Evolutionary conservation across 352 stramenopile species (phyloP), one percentile per base, ranked within the genome.

Genomic region (Globisporangium cylindrosporum): DNA sequence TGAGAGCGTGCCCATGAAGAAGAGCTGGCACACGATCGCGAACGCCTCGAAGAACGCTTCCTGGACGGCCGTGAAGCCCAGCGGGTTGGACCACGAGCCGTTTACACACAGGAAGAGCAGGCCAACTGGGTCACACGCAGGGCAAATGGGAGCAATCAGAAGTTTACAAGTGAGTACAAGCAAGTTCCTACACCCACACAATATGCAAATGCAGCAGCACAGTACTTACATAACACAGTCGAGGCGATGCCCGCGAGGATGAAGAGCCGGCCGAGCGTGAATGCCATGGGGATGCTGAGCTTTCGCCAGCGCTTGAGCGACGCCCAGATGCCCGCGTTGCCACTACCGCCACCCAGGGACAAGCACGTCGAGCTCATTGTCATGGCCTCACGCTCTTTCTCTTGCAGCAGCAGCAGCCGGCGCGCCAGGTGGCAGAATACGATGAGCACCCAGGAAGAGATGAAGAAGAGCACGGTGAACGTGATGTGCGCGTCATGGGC

Each of bases 1-100:
- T 4, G 84, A 91, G 1, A 93, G 66, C 58, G 88, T 96, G 14
- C 88, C 88, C 82, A 96, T 93, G 76, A 91, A 96, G 22, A 96
- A 70, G n/a, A 96, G 75, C 64, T 96, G 88, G 49, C 85, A 96
- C 18, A 94, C 75, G 69, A 96, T 94, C 2, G 88, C 86, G 56
- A 92, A 78, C 3, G 88, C 84, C 64, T 96, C 88, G 49, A 93
- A 89, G 67, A 94, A 89, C 3, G 88, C 88, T 48, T 96, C 88
- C 64, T 94, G 84, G 0, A 88, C 75, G 34, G 86, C 86, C 29
- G 88, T 94, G 63, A 96, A 90, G 3, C 84, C 86, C 25, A 94
- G 59, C 1, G 88, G 87, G 34, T 96, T 96, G 9, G 79, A 70
- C 84, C 84, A 93, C 68, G 87, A 71, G 22, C 80, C 84, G 64